Evolutionary conservation across 2,329 filamentous ascomycete genomes (phyloP), one percentile per base, ranked within the genome.

Genomic region (Coccinonectria pachysandricola): DNA sequence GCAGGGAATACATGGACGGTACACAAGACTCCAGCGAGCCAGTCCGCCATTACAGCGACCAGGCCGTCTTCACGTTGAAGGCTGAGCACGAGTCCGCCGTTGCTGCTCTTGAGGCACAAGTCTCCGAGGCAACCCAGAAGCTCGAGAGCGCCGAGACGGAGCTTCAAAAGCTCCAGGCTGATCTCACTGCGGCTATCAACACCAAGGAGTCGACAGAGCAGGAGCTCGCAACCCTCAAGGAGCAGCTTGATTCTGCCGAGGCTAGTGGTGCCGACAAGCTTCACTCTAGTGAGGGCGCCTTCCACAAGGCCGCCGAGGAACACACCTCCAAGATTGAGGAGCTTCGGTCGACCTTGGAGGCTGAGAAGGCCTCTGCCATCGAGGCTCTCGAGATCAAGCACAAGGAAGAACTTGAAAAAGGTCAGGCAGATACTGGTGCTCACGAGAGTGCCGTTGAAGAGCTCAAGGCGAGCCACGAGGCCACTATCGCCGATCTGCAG

Each of bases 311-410:
- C 2, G 43, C 53, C 15, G 56, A 64, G 12, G 64, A 68, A n/a
- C 64, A 72, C 23, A 48, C 59, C 12, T 40, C 54, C 22, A 64
- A 67, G 43, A 49, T 75, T 6, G 59, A 64, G 31, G 57, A 61
- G 29, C 47, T 76, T n/a, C 60, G 65, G 41, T 49, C 56, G 21
- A 57, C 60, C 1, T 49, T 75, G 6, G 50, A 57, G 11, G 57
- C 65, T 14, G 59, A 75, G 43, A 68, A 75, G 37, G 48, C 60
- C 23, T 50, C 60, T 21, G 44, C 50, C 8, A 42, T 75, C 8
- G 54, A 62, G 21, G 60, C 61, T 4, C 49, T 76, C 23, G 63
- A 73, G 45, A 51, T 59, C n/a, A 63, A 67, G 36, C 66, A 75
- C 37, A 56, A 61, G 16, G 57, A 60, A 23, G 62, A 67, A 34